Conservation (phyloP, 169 alveolate species). For the Besnoitia besnoiti region DNA sequence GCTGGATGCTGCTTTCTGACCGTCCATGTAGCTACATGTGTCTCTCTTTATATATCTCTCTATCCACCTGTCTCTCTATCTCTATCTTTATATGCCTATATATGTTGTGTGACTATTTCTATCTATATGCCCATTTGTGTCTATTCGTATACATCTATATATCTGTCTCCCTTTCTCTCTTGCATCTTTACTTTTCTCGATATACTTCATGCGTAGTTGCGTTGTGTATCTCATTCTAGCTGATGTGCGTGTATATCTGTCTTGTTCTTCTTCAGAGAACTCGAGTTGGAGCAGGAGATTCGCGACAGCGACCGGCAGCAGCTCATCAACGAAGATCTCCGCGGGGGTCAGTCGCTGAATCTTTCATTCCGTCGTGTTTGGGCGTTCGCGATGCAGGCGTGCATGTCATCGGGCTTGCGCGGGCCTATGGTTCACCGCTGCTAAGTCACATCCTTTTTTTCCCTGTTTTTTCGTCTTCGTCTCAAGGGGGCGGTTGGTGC, state of each 20-base stretch:
- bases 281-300: conserved; percentile 5
- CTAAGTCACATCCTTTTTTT: no score
- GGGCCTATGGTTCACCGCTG: no score
- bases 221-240: background rate
- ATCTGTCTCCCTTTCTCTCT: background rate
- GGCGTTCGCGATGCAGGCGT: no score
- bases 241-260: background rate
- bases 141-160: background rate
- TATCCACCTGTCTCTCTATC: background rate
- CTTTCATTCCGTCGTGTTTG: no score
- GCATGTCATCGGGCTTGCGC: no score
- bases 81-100: background rate
- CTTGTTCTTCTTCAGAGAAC: background rate
- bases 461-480: no score
- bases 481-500: no score
- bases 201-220: background rate
- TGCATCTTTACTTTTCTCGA: background rate
- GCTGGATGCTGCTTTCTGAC: background rate
- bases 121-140: background rate
- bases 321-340: conserved; percentile 17
- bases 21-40: background rate
- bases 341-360: conserved; percentile 6
- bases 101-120: background rate
- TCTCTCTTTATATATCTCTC: background rate
- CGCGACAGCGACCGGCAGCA: background rate